Evolutionary conservation across 2,329 filamentous ascomycete species (phyloP).

Genomic region (Sclerotinia spermophila): DNA sequence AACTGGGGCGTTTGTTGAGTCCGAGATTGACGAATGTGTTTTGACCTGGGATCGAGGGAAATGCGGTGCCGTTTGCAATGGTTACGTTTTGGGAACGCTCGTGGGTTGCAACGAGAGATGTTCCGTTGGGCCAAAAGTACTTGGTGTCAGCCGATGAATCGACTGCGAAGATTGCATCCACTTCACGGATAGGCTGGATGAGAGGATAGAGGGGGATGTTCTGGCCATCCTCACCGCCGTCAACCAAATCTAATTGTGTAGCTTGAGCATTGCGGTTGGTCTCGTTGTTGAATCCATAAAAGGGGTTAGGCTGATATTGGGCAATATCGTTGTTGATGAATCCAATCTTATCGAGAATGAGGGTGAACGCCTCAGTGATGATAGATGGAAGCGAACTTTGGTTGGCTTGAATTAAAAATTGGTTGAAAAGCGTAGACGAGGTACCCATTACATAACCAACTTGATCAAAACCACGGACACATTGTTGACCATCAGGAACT

Average conservation of each 20-base stretch:
- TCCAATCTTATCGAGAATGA: constrained; percentile 54
- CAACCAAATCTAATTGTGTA: constrained; percentile 64
- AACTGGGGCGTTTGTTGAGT: constrained; percentile 69
- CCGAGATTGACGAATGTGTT: constrained; percentile 78
- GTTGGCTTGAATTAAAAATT: constrained; percentile 65
- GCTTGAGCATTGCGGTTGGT: constrained; percentile 55
- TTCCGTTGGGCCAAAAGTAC: constrained; percentile 72
- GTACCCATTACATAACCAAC: constrained; percentile 82
- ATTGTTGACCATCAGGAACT: constrained; percentile 54
- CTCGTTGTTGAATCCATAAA: constrained; percentile 59
- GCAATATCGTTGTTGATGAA: constrained; percentile 67
- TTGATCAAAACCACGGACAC: constrained; percentile 79
- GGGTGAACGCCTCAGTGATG: constrained; percentile 48
- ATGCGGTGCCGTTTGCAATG: constrained; percentile 64
- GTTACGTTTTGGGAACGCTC: constrained; percentile 55
- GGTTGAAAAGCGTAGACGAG: constrained; percentile 80
- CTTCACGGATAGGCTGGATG: constrained; percentile 65
- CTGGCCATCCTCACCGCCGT: constrained; percentile 73
- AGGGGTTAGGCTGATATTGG: constrained; percentile 71
- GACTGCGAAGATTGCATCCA: constrained; percentile 79
- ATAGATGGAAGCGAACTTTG: constrained; percentile 44
- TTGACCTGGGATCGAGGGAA: constrained; percentile 67
- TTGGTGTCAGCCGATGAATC: constrained; percentile 72
- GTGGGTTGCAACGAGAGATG: constrained; percentile 70
- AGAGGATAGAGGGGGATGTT: constrained; percentile 77